Base-by-base conservation (phyloP, 495 filamentous ascomycete genomes). In the Aspergillus bertholletiae region DNA sequence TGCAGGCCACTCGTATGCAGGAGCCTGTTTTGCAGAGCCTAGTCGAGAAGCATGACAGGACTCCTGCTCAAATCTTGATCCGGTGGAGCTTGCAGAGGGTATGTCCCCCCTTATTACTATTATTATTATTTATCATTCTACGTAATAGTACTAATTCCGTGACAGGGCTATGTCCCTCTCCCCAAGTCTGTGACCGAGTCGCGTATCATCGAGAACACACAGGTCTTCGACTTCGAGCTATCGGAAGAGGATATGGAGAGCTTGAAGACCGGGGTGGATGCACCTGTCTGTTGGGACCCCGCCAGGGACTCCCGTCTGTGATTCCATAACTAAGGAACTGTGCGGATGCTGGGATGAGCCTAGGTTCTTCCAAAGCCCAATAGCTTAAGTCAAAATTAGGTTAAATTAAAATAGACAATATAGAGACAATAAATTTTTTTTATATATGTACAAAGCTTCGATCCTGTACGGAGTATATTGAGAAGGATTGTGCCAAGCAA, bases 71-170 rank as follows among this genome's bases (percentile, higher is more conserved):
- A 74, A 76, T 96, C 8, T 66, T 97, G 56, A 48, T 97, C 9
- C 77, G 89, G 46, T 97, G 92, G 92, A 92, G 88, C 64, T 71
- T 96, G 69, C 89, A 96, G 65, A 93, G 80, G 78, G 82, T 84
- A 77, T 53, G 52, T 55, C 17, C 21, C 18, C 35, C 24, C 26
- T 27, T 1, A n/a, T n/a, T 47, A 21, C 2, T 24, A 22, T 41
- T 8, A 37, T 15, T 21, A 46, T 13, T 9, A 0, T 22, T 18
- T 15, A 26, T 12, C 12, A 40, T 46, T 21, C 13, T 21, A 3
- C n/a, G 20, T 83, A 60, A 63, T 46, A 64, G 52, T 20, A 59
- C 87, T 58, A 71, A 86, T 43, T 78, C 76, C 9, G 13, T 64
- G 88, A 58, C 88, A 81, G 79, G 81, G 83, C 40, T 84, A 79